These are phyloP conservation scores for Thalassiosira livingstoniorum DNA, from an alignment of 352 stramenopile species.

Conservation along the genomic window DNA sequence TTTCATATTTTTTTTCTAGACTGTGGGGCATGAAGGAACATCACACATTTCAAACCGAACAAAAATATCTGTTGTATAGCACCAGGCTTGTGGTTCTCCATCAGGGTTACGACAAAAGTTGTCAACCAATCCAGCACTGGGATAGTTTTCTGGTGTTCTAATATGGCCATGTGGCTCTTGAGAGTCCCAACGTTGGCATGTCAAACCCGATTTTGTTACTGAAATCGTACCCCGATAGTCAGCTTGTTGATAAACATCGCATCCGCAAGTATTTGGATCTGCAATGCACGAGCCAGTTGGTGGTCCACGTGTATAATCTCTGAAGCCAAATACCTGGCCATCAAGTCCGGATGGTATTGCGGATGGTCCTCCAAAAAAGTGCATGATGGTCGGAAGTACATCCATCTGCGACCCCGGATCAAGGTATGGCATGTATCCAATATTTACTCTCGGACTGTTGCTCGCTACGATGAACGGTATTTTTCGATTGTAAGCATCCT, in stretches of 20 bases:
- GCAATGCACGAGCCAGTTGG: conserved; percentile 8
- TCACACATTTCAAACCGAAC: neutral
- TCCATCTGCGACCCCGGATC: conserved; percentile 30
- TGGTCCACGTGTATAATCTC: conserved; percentile 7
- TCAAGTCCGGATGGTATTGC: conserved; percentile 2
- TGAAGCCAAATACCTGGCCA: conserved; percentile 28
- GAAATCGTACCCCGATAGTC: conserved; percentile 8
- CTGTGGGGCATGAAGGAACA: neutral
- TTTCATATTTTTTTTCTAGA: too few species aligned
- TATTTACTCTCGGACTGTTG: conserved; percentile 17
- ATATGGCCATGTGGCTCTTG: neutral
- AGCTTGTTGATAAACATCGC: neutral
- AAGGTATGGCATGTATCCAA: conserved; percentile 11
- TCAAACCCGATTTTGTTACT: neutral
- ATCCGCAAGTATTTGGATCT: neutral
- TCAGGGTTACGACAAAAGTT: conserved; percentile 10
- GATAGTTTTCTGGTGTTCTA: neutral
- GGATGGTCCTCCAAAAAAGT: conserved; percentile 7
- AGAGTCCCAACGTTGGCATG: neutral
- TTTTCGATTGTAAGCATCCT: conserved; percentile 25
- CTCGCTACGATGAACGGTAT: conserved; percentile 19
- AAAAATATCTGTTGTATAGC: neutral
- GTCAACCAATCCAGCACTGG: neutral
- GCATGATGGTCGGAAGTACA: conserved; percentile 23
- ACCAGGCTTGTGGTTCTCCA: neutral